These are phyloP conservation scores for Amphibolis antarctica DNA, from an alignment of 106 monocot genomes.

Conservation along the genomic window DNA sequence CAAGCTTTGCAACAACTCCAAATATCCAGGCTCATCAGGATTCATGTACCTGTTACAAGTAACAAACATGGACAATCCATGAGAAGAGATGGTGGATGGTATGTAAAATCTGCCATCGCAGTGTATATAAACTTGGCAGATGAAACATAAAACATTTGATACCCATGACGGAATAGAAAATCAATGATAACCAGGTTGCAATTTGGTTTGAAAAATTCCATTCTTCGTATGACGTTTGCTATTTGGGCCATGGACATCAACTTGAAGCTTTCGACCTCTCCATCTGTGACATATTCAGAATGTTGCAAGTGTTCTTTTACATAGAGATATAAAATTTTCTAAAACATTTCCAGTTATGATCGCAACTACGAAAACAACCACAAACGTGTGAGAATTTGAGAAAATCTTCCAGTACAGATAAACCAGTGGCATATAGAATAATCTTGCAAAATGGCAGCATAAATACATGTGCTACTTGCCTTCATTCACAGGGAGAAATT, in stretches of 20 bases:
- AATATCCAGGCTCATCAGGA: conserved; percentile 67
- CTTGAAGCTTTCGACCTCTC: conserved; percentile 88
- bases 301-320: not conserved
- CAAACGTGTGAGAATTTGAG: not conserved
- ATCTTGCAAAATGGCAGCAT: not conserved
- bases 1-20: conserved; percentile 65
- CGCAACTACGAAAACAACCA: not conserved
- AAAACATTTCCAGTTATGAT: not conserved
- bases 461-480: conserved; percentile 21
- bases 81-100: not conserved
- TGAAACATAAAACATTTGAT: conserved; percentile 4
- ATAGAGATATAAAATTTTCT: conserved; percentile 8
- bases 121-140: too few species aligned
- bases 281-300: conserved; percentile 37
- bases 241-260: conserved; percentile 50
- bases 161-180: conserved; percentile 96
- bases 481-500: conserved; percentile 69
- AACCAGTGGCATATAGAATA: too few species aligned
- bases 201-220: conserved; percentile 86
- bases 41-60: conserved; percentile 40
- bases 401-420: too few species aligned
- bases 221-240: conserved; percentile 62
- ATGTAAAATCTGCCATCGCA: too few species aligned
- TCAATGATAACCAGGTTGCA: conserved; percentile 75
- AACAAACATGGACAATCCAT: not conserved